Base-by-base conservation (phyloP, 345 rosid species). In the Gossypium bickii region DNA sequence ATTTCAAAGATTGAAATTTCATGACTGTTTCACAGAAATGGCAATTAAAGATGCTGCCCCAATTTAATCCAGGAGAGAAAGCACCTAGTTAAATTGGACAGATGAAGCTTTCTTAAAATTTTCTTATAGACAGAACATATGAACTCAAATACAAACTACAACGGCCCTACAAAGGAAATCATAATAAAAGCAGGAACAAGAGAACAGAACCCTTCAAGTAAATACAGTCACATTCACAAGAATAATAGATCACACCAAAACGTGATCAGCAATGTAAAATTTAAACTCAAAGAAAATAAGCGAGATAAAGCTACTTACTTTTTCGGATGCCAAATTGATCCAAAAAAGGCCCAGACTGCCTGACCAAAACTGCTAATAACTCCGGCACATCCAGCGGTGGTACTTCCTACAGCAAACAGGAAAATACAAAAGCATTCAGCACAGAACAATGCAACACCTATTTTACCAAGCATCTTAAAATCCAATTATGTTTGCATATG, bases 261-360 rank as follows among this genome's bases (percentile, higher is more conserved):
- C 12, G 12, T 25, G 2, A 60, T 9, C 5, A 53, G 22, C 1
- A 51, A 16, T 48, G 25, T 7, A 24, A 24, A 24, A 15, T 27
- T 51, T 27, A 1, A 51, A 51, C 24, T 51, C 59, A 51, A 27
- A 8, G 7, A 65, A 24, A 53, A 22, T 22, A 38, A 72, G 38
- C 18, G 62, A 69, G 34, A 55, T 9, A 71, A 9, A 53, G 49
- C 20, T 48, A 63, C 86, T 84, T 82, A 78, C 99, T 98, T 81
- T 77, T 90, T 79, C 89, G 82, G 49, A 95, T 84, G 65, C 98
- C 98, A 77, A 95, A 85, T 77, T 95, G 98, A 85, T 95, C 98
- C 80, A 95, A 81, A 87, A 93, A 87, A 9, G 97, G 96, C 74
- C 80, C 97, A 48, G 98, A 93, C 73, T 93, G 98, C 74, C 93